Conservation (phyloP, 2,329 filamentous ascomycete genomes). For the Apiospora rasikravindrae region DNA sequence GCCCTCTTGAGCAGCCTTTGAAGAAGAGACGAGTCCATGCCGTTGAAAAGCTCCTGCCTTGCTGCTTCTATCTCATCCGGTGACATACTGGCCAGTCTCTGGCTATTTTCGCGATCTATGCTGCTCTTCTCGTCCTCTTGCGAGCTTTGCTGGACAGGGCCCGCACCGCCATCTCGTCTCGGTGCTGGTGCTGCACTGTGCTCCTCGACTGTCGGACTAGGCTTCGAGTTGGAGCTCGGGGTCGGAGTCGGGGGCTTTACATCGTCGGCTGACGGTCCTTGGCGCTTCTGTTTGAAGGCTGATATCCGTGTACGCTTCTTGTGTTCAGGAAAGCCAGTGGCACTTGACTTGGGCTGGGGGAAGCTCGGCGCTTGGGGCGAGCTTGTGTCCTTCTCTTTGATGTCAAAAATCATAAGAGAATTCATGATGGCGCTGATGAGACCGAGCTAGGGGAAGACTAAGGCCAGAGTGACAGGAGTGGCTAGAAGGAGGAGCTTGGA, state of each 20-base stretch:
- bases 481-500: background rate
- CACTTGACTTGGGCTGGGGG: slow-evolving; percentile 60
- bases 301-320: slow-evolving; percentile 77
- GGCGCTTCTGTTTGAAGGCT: slow-evolving; percentile 77
- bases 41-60: slow-evolving; percentile 78
- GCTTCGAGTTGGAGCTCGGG: background rate
- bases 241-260: slow-evolving; percentile 27
- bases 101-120: slow-evolving; percentile 84
- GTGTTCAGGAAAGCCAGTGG: slow-evolving; percentile 85
- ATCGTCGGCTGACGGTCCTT: slow-evolving; percentile 33
- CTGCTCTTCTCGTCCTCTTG: slow-evolving; percentile 66
- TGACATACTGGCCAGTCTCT: slow-evolving; percentile 78
- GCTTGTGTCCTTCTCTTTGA: slow-evolving; percentile 74
- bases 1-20: slow-evolving; percentile 78
- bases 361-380: slow-evolving; percentile 67
- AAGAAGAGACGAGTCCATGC: slow-evolving; percentile 75
- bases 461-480: background rate
- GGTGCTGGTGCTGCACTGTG: background rate
- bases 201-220: background rate
- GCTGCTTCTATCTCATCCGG: slow-evolving; percentile 81
- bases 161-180: slow-evolving; percentile 18
- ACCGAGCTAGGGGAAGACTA: background rate
- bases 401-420: slow-evolving; percentile 66
- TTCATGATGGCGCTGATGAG: slow-evolving; percentile 24
- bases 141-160: slow-evolving; percentile 29